These are phyloP conservation scores for Trypanosoma mega DNA, from an alignment of 208 protist genomes.

Conservation along the genomic window DNA sequence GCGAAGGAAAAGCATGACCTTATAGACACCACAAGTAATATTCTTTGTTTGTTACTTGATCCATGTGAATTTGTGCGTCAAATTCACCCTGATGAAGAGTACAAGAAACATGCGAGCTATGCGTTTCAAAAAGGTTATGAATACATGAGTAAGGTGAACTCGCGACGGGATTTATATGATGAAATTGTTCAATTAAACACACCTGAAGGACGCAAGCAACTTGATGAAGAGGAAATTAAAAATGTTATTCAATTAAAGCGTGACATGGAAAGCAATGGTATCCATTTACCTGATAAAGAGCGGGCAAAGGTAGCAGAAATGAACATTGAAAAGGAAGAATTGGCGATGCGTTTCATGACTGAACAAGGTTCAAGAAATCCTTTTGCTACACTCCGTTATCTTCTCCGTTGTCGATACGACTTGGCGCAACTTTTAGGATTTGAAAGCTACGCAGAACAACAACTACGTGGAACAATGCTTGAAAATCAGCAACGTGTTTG, in stretches of 20 bases:
- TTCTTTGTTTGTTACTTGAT: slow-evolving; percentile 90
- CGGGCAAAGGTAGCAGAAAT: slow-evolving; percentile 78
- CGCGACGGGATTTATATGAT: slow-evolving; percentile 81
- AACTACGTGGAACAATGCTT: slow-evolving; percentile 89
- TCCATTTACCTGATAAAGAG: slow-evolving; percentile 79
- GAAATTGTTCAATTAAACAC: slow-evolving; percentile 77
- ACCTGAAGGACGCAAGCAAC: slow-evolving; percentile 52
- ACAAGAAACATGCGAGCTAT: slow-evolving; percentile 70
- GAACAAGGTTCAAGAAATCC: slow-evolving; percentile 69
- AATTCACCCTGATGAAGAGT: slow-evolving; percentile 84
- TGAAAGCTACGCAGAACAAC: slow-evolving; percentile 89
- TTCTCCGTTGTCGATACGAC: slow-evolving; percentile 82
- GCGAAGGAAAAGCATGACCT: slow-evolving; percentile 88
- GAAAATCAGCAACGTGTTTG: slow-evolving; percentile 88
- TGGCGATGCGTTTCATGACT: slow-evolving; percentile 81
- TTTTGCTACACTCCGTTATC: slow-evolving; percentile 73
- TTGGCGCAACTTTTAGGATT: slow-evolving; percentile 80
- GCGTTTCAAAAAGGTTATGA: slow-evolving; percentile 88
- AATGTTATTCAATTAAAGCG: slow-evolving; percentile 86
- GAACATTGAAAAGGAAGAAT: slow-evolving; percentile 89
- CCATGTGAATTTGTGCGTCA: slow-evolving; percentile 92
- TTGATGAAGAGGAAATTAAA: slow-evolving; percentile 85
- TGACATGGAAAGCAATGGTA: slow-evolving; percentile 93
- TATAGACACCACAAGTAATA: slow-evolving; percentile 91
- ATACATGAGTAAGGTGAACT: slow-evolving; percentile 92